A percentile compares a stretch with the other conserved stretches of the same genome.
These are phyloP conservation scores for Aspergillus nomiae DNA, from an alignment of 2,329 filamentous ascomycete species.

Conservation along the genomic window DNA sequence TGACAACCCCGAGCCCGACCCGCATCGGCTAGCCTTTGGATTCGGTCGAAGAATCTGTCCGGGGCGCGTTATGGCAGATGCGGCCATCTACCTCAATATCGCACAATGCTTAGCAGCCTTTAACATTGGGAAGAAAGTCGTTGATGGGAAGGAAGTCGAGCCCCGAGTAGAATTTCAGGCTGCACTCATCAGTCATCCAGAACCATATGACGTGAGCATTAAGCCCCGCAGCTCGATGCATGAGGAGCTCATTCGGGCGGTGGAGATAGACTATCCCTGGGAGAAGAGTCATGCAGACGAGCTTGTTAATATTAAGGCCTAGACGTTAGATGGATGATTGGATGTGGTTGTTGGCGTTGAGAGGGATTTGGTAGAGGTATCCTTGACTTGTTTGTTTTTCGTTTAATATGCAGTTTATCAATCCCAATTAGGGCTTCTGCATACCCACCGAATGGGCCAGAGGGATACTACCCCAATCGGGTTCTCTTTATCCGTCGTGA, in stretches of 20 bases:
- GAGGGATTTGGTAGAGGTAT: neutral
- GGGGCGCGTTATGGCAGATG: constrained; percentile 22
- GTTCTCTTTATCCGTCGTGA: too few species aligned
- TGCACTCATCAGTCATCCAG: constrained; percentile 16
- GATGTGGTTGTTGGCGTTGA: neutral
- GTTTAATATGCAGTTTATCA: neutral
- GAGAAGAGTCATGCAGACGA: constrained; percentile 17
- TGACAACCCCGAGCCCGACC: constrained; percentile 39
- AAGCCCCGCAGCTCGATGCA: constrained; percentile 13
- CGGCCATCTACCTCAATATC: constrained; percentile 21
- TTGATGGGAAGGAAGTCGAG: constrained; percentile 16
- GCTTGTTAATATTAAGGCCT: neutral
- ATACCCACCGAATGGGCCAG: too few species aligned
- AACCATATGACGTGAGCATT: constrained; percentile 11
- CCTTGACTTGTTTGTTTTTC: neutral
- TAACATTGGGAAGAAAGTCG: constrained; percentile 19
- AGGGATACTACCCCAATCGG: rapidly evolving
- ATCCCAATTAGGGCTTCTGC: rapidly evolving
- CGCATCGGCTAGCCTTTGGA: constrained; percentile 29
- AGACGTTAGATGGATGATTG: neutral
- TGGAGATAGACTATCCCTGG: constrained; percentile 14
- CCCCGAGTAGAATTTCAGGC: constrained; percentile 15
- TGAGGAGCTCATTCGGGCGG: constrained; percentile 11
- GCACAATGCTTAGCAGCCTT: constrained; percentile 22
- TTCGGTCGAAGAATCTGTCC: constrained; percentile 26